A percentile compares a stretch with the other conserved stretches of the same genome.
Evolutionary conservation across 2,329 filamentous ascomycete genomes (phyloP).

Genomic region (Penicillium sp.): DNA sequence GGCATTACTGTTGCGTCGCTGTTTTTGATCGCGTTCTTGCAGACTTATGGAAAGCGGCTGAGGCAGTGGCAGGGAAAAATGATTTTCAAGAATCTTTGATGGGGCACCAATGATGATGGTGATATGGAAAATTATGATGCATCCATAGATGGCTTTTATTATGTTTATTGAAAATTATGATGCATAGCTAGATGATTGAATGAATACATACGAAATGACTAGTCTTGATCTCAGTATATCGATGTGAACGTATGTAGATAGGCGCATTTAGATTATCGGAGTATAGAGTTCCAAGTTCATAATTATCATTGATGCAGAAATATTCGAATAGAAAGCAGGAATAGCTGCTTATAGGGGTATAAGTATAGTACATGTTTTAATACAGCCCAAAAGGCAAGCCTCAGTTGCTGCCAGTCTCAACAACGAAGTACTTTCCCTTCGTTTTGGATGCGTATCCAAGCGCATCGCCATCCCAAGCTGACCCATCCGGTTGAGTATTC

Average conservation of each 20-base stretch:
- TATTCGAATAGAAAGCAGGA: background rate
- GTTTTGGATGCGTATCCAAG: conserved; percentile 66
- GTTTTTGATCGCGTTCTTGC: conserved; percentile 34
- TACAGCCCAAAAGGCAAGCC: background rate
- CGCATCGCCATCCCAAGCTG: conserved; percentile 69
- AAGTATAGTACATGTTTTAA: background rate
- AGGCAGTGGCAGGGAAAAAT: conserved; percentile 37
- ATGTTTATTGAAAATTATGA: no score
- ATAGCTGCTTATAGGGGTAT: background rate
- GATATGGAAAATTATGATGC: background rate
- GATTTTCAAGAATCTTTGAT: conserved; percentile 2
- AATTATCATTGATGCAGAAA: background rate
- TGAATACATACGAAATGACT: no score
- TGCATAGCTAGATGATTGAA: no score
- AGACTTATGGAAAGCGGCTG: conserved; percentile 38
- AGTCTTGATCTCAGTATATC: no score
- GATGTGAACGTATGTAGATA: no score
- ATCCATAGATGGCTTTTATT: background rate
- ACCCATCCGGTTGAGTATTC: conserved; percentile 41
- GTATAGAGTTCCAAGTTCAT: background rate
- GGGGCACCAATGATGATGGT: background rate
- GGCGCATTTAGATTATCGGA: background rate
- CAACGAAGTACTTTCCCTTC: conserved; percentile 74
- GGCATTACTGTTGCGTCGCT: conserved; percentile 41
- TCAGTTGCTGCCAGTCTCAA: conserved; percentile 50